These are phyloP conservation scores for Cornus controversa DNA, from an alignment of 148 eudicot genomes.

Conservation along the genomic window DNA sequence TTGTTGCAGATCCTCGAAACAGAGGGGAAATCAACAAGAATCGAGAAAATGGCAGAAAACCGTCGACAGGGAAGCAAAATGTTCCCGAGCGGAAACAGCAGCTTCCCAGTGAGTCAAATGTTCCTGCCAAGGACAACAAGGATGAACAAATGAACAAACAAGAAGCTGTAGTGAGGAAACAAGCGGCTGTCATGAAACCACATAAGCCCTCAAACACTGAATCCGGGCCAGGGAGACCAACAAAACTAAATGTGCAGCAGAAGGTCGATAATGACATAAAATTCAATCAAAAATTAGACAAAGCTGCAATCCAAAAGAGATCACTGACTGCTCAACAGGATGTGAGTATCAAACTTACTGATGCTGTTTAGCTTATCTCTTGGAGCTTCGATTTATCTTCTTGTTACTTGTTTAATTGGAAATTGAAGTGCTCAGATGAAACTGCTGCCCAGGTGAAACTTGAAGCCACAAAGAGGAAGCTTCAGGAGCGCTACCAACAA, in stretches of 20 bases:
- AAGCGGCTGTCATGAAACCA: constrained; percentile 34
- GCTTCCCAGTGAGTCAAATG: constrained; percentile 28
- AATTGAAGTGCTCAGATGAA: constrained; percentile 34
- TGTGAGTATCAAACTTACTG: constrained; percentile 29
- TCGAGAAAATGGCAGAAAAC: constrained; percentile 49
- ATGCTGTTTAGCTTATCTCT: background rate
- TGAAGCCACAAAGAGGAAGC: constrained; percentile 87
- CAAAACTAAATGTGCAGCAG: constrained; percentile 36
- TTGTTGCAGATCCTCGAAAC: constrained; percentile 74
- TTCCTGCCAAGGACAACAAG: constrained; percentile 40
- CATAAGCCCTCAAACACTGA: constrained; percentile 41
- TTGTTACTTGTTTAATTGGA: constrained; percentile 27
- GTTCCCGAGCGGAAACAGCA: constrained; percentile 34
- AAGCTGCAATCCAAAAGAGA: constrained; percentile 42
- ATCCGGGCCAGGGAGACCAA: constrained; percentile 62
- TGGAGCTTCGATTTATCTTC: constrained; percentile 8
- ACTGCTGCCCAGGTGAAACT: constrained; percentile 47
- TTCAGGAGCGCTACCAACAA: constrained; percentile 90
- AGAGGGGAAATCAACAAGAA: constrained; percentile 67
- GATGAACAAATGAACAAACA: constrained; percentile 39
- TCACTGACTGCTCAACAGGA: constrained; percentile 48
- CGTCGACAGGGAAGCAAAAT: constrained; percentile 33
- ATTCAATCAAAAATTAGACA: constrained; percentile 44
- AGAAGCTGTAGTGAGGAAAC: constrained; percentile 33
- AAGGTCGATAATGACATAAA: constrained; percentile 33